Evolutionary conservation across 306 rosid genomes (phyloP).

Genomic region (Heteromeles arbutifolia): DNA sequence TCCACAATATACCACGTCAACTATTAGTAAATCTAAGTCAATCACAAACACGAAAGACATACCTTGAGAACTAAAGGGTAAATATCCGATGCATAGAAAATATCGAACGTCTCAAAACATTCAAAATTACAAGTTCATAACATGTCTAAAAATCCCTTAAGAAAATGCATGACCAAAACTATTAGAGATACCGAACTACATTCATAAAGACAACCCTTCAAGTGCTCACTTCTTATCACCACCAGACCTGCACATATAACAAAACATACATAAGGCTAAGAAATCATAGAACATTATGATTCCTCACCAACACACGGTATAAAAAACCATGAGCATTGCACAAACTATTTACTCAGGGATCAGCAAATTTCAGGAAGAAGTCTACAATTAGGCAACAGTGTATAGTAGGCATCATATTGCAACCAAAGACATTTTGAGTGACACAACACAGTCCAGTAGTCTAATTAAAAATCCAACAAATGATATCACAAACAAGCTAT

Average conservation of each 20-base stretch:
- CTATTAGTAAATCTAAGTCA: background rate
- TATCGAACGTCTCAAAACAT: background rate
- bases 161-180: background rate
- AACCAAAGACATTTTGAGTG: background rate
- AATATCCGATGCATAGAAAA: background rate
- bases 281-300: background rate
- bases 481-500: background rate
- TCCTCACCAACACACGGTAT: background rate
- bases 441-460: background rate
- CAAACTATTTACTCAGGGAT: background rate
- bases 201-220: background rate
- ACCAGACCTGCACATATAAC: slow-evolving; percentile 3
- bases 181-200: background rate
- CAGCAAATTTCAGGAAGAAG: background rate
- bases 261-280: background rate
- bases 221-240: slow-evolving; percentile 7
- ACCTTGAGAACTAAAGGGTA: background rate
- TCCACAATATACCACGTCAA: too few relatives aligned
- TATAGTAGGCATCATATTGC: too few relatives aligned
- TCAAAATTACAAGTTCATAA: background rate
- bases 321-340: background rate
- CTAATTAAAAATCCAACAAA: background rate
- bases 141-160: background rate
- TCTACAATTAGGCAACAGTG: background rate
- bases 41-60: background rate